phyloP scores from a whole-genome alignment of 805 yeast species.

The baker's yeast (Saccharomyces cerevisiae) region DNA sequence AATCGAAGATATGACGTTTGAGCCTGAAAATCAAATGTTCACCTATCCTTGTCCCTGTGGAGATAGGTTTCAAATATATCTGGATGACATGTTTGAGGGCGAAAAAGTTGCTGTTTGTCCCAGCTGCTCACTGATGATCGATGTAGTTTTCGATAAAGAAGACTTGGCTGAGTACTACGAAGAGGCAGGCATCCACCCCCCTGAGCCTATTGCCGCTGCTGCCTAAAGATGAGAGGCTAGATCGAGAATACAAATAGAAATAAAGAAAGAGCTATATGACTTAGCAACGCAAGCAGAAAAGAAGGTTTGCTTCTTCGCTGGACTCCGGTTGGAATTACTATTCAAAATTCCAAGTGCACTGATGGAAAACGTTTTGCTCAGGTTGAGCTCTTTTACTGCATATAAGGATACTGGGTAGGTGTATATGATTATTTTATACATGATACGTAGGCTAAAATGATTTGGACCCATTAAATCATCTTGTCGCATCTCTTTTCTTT shows the following conservation, averaged over 20 bases:
- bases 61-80: constrained; percentile 77
- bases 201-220: constrained; percentile 22
- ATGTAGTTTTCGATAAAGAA: constrained; percentile 73
- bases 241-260: not conserved
- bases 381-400: not conserved
- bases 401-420: not conserved
- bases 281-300: not conserved
- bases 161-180: constrained; percentile 37
- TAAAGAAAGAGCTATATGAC: not conserved
- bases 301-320: not conserved
- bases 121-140: constrained; percentile 86
- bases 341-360: not conserved
- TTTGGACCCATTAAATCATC: not conserved
- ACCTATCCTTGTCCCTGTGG: constrained; percentile 99
- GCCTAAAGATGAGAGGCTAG: constrained; percentile 1
- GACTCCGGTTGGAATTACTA: not conserved
- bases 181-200: constrained; percentile 29
- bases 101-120: constrained; percentile 95
- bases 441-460: not conserved
- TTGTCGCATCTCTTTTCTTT: not conserved
- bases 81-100: constrained; percentile 84
- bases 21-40: constrained; percentile 70
- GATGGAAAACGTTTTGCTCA: not conserved
- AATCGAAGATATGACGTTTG: constrained; percentile 93
- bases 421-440: not conserved